Base-by-base conservation (phyloP, 2,329 filamentous ascomycete species). In the Colletotrichum lini region DNA sequence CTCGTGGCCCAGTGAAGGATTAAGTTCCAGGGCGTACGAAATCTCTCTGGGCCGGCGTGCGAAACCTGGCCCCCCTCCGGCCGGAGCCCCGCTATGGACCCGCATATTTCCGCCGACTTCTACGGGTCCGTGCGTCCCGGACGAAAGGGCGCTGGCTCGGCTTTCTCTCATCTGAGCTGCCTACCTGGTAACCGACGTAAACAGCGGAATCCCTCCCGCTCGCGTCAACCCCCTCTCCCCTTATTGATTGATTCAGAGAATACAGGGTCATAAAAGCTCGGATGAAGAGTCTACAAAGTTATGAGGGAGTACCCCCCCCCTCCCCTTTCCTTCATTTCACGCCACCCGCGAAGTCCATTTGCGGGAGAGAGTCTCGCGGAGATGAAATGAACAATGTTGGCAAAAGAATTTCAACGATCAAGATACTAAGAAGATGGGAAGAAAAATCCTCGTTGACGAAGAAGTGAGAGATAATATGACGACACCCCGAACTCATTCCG, bases 401-500 rank as follows among this genome's bases (percentile, higher is more conserved):
- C 35, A 10, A 10, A 9, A 10, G 35, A 38, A 0, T 38, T 8
- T 8, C 35, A 38, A 38, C 3, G 8, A 2, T 8, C 0, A n/a
- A 23, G 42, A 16, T 4, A 16, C 44, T 5, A 35, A 16, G 5
- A 18, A 7, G 4, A 53, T 9, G 35, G 30, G 30, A 13, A 5
- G 15, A 45, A 67, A 67, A 45, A 3, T 0, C 9, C 21, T 35
- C 40, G n/a, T 15, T 2, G 40, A 7, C 38, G 21, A 26, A 5
- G n/a, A 7, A 7, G 35, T 38, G 35, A 38, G 35, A 38, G 35
- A 58, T 9, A 52, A 40, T 16, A 71, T 71, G 53, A 68, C 68
- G 65, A 71, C 68, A 68, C 30, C 40, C 69, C 69, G 69, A 71
- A 59, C 53, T 63, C 65, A 68, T 68, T 40, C 69, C 69, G 69